Evolutionary conservation across 441 rosid genomes (phyloP), one percentile per base, ranked within the genome.

Genomic region (Erysimum pusillum): DNA sequence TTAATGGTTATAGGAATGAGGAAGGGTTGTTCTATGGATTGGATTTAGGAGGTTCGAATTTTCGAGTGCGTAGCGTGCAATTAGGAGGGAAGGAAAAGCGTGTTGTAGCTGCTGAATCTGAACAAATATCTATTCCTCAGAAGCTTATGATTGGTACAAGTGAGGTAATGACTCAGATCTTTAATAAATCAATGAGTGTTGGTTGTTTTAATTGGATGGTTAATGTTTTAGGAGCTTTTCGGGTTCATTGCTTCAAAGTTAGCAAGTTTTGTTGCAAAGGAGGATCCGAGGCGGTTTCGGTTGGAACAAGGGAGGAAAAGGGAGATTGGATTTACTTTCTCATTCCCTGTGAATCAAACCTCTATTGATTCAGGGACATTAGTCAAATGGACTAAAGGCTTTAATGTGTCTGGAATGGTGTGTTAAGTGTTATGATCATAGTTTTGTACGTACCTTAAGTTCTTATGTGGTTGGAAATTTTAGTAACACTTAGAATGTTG

Each of bases 31-130:
- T 89, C 81, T 94, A 90, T 85, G 98, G 91, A 10, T 79, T 94
- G 87, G 98, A 94, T 84, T 93, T 94, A 25, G 98, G 98, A 0
- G 98, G 97, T 63, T 90, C 98, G 0, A 92, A 94, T 68, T 92
- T 92, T n/a, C 86, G 97, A 58, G 94, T 88, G 61, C 76, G 87
- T 80, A 88, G 97, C 15, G 95, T 92, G 67, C 88, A 90, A 63
- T 71, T 94, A 36, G 97, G 95, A 36, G 97, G 97, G 17, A 87
- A 82, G 61, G 85, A 88, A 60, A 80, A 87, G 68, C 86, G 88
- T 22, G 88, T 89, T 9, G 3, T 87, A 14, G 91, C 86, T 54
- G 73, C 88, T 25, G 92, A 94, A 80, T 90, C 84, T 41, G 95
- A 90, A 62, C 91, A 87, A 77, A 80, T 89, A 5, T 80, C 92